These are phyloP conservation scores for Claviceps purpurea DNA, from an alignment of 2,329 filamentous ascomycete species.

Conservation along the genomic window DNA sequence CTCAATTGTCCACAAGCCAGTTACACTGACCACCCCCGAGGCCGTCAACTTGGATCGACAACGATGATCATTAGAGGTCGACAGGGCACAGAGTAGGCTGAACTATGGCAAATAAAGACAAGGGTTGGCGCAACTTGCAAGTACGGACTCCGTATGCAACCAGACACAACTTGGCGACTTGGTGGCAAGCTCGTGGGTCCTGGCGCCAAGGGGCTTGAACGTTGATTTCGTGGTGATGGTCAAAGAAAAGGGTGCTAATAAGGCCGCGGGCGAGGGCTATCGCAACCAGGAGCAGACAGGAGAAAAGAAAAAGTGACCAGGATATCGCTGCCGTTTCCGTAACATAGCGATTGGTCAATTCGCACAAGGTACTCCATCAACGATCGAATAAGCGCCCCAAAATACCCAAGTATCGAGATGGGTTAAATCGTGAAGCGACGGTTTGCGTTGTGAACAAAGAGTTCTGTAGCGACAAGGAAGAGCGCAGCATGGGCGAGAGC, in stretches of 20 bases:
- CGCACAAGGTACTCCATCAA: neutral
- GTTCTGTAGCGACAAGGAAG: too few species aligned
- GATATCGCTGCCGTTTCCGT: neutral
- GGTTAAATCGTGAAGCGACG: neutral
- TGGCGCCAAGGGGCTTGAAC: neutral
- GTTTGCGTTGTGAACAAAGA: neutral
- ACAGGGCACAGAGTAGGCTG: neutral
- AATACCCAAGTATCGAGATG: neutral
- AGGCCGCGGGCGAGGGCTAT: neutral
- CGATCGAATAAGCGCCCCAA: neutral
- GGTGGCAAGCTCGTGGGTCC: neutral
- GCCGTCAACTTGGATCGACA: neutral
- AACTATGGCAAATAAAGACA: neutral
- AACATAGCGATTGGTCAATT: slow-evolving; percentile 1
- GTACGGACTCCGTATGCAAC: too few species aligned
- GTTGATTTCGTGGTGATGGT: neutral
- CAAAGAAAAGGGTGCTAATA: neutral
- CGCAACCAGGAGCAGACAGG: slow-evolving; percentile 32
- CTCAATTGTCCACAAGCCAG: neutral
- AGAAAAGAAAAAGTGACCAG: neutral
- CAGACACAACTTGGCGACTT: neutral
- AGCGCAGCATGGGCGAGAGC: too few species aligned
- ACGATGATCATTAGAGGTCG: neutral
- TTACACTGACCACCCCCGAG: neutral
- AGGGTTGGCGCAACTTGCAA: neutral